Base-by-base conservation (phyloP, 805 yeast species). In the Candida easanensis region DNA sequence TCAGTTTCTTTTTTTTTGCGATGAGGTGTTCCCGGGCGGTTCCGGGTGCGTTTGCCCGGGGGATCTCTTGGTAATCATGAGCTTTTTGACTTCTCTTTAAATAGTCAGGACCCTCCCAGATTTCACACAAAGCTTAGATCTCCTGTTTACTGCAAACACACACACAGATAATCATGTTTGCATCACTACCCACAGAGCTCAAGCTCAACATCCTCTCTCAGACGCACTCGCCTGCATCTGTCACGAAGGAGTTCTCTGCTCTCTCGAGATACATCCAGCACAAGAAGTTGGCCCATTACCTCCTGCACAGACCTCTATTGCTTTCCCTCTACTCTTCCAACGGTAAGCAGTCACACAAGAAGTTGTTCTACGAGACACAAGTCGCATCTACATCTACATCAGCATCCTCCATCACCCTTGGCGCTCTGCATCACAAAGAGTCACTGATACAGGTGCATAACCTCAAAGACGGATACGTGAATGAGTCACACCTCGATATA, bases 181-280 rank as follows among this genome's bases (percentile, higher is more conserved):
- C 22, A 4, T 9, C 25, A 18, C 43, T 45, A 25, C 49, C 49
- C 35, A 41, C 45, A 33, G 49, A 45, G 41, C 27, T 45, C 28
- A 27, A 41, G 41, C 39, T 45, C 16, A 33, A 25, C 31, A 38
- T 41, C 3, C 38, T 45, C 4, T 45, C 49, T 4, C 49, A 45
- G 35, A 22, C 43, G 6, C 40, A 38, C 22, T 41, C 43, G 17
- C 43, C 49, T 19, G 10, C 10, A 7, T 28, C 20, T 4, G 27
- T 45, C 25, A 22, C 45, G n/a, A 20, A 4, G 9, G 17, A 20
- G 15, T 13, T 38, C 4, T 42, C 38, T 20, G 3, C 25, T 6
- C 23, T 45, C 22, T 28, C 14, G 8, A 26, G 27, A n/a, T 33
- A 41, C 35, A 32, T 45, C 19, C 33, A 38, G 7, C 16, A 25